Base-by-base conservation (phyloP, 2,329 filamentous ascomycete species). In the Cordyceps fumosorosea region DNA sequence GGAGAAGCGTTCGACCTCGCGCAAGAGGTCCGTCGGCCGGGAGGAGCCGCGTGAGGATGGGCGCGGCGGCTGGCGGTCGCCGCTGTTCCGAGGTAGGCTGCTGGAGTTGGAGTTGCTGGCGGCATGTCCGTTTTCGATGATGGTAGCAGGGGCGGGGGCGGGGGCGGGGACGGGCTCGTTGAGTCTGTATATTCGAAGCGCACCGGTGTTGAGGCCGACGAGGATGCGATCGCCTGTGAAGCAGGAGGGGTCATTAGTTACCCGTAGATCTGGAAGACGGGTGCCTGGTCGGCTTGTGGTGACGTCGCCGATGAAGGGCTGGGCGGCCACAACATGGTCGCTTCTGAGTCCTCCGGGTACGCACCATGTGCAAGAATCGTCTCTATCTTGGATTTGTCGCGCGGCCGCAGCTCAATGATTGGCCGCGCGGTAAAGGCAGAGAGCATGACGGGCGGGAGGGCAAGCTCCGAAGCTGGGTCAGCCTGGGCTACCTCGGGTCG, bases 311-410 rank as follows among this genome's bases (percentile, higher is more conserved):
- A 20, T 24, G 14, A n/a, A 32, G 8, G 48, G 48, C 48, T 24
- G n/a, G 48, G n/a, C 44, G 10, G 22, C 22, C 22, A 53, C 16
- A 16, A 29, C 6, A 1, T 11, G 8, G 40, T 26, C 57, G 48
- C 37, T 7, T 20, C n/a, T 20, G 37, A 6, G 37, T 5, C 24
- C n/a, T 20, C 8, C 6, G 52, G 52, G 53, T 61, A 65, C 76
- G 63, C 81, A 91, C 89, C 92, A 77, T 96, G 91, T 65, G 93
- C 91, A 54, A 98, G 83, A 67, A 99, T 91, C 56, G 91, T 95
- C 78, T 99, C 95, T 77, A 99, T 96, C 81, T 89, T 95, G 67
- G 91, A 96, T 81, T 96, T 97, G 85, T 98, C 93, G 76, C 91
- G 89, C 76, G 88, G 87, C 79, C 90, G 93, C 71, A 99, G 89